Evolutionary conservation across 2,329 filamentous ascomycete species (phyloP).

Genomic region (Paraconiothyrium sp.): DNA sequence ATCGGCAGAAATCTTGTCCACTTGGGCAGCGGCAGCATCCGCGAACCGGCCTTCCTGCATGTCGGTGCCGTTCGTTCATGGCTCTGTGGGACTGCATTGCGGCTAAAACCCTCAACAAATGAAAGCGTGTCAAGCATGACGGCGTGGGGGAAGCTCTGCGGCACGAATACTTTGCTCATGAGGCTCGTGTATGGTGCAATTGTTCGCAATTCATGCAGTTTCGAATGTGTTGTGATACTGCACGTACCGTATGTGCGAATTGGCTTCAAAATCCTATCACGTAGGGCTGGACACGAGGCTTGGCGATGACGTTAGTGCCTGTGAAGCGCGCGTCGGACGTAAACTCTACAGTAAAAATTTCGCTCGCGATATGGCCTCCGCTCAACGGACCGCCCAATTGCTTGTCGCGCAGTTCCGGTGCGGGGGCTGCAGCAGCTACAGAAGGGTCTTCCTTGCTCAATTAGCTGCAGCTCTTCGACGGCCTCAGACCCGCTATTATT

Average conservation of each 20-base stretch:
- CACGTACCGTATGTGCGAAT: neutral
- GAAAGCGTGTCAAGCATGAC: constrained; percentile 1
- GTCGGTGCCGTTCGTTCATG: constrained; percentile 5
- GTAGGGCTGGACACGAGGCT: constrained; percentile 11
- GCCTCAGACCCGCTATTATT: constrained; percentile 8
- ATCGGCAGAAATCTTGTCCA: constrained; percentile 3
- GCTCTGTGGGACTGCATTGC: constrained; percentile 19
- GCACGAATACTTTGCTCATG: constrained; percentile 20
- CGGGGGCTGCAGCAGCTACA: constrained; percentile 8
- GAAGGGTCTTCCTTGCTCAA: constrained; percentile 3
- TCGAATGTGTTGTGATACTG: neutral
- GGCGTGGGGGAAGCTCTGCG: constrained; percentile 12
- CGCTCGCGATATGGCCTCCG: constrained; percentile 14
- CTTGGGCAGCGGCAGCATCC: constrained; percentile 12
- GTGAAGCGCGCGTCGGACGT: neutral
- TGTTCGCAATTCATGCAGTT: neutral
- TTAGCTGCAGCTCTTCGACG: constrained; percentile 10
- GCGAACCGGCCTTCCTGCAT: constrained; percentile 6
- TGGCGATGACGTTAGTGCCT: constrained; percentile 16
- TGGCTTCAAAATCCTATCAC: neutral
- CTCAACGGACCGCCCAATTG: neutral
- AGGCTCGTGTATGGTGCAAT: constrained; percentile 6
- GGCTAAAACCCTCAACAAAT: constrained; percentile 24
- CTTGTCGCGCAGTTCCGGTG: neutral
- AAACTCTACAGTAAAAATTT: constrained; percentile 12